A percentile compares a stretch with the other conserved stretches of the same genome.
These are phyloP conservation scores for Fragaria ananassa DNA, from an alignment of 306 rosid genomes.

Conservation along the genomic window DNA sequence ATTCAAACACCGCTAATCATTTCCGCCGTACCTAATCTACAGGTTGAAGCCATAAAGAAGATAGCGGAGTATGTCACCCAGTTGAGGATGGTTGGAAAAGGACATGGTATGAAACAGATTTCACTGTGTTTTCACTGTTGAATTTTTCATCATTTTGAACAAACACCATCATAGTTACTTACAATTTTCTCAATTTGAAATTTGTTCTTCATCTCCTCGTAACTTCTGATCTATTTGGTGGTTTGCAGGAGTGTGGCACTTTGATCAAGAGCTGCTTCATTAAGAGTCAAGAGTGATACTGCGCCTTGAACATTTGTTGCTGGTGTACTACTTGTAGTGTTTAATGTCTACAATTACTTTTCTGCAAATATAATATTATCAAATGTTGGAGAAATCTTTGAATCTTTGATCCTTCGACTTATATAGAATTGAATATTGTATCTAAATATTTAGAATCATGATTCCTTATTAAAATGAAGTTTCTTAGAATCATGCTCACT, in stretches of 20 bases:
- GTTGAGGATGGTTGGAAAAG: conserved; percentile 76
- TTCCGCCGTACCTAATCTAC: background rate
- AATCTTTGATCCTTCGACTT: background rate
- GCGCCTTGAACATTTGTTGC: conserved; percentile 1
- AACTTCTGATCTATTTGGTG: conserved; percentile 14
- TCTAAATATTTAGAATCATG: background rate
- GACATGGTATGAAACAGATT: conserved; percentile 62
- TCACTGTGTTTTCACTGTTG: background rate
- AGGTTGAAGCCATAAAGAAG: conserved; percentile 82
- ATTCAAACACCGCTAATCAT: background rate
- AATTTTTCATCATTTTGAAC: background rate
- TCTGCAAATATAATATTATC: conserved; percentile 13
- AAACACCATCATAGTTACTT: background rate
- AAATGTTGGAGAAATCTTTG: background rate
- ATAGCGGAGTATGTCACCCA: conserved; percentile 79
- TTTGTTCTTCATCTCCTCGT: background rate
- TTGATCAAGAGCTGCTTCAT: conserved; percentile 70
- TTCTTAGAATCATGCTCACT: background rate
- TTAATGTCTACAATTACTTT: conserved; percentile 5
- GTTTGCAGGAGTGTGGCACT: conserved; percentile 84
- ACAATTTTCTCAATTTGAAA: background rate
- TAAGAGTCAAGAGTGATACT: conserved; percentile 26
- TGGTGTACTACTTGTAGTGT: background rate
- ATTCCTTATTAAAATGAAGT: conserved; percentile 1
- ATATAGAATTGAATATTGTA: background rate